phyloP scores from a whole-genome alignment of 192 early-diverging fungal species.

The Pilaira anomala region DNA sequence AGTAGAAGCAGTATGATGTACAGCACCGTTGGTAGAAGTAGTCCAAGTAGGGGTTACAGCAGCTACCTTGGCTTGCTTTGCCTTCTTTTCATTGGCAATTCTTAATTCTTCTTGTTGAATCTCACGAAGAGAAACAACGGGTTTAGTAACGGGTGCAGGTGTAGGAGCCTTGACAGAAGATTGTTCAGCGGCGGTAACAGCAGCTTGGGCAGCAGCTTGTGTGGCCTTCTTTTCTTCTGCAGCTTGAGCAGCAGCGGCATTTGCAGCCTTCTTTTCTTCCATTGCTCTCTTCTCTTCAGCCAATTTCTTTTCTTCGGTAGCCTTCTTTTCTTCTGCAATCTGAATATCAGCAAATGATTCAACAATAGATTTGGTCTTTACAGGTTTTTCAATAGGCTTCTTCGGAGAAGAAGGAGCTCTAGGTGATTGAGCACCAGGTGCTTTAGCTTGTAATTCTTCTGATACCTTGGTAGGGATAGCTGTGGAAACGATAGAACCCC shows the following conservation, averaged over 20 bases:
- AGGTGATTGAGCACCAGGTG: slow-evolving; percentile 38
- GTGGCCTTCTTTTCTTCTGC: background rate
- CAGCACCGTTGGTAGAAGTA: slow-evolving; percentile 35
- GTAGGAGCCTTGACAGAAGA: background rate
- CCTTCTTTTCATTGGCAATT: slow-evolving; percentile 38
- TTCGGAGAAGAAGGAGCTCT: slow-evolving; percentile 20
- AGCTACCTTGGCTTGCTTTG: slow-evolving; percentile 25
- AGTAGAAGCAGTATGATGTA: slow-evolving; percentile 14
- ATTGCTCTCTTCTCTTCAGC: background rate
- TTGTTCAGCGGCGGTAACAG: background rate
- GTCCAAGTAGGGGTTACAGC: background rate
- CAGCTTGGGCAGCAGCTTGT: background rate
- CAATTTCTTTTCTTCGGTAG: no score
- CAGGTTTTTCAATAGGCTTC: slow-evolving; percentile 7
- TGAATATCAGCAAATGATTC: slow-evolving; percentile 7
- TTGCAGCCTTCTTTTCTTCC: background rate
- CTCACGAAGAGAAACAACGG: slow-evolving; percentile 38
- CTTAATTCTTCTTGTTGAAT: slow-evolving; percentile 46
- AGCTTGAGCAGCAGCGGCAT: background rate
- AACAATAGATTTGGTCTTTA: background rate
- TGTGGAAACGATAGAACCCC: slow-evolving; percentile 30
- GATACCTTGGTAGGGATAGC: slow-evolving; percentile 25
- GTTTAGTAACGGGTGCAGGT: slow-evolving; percentile 12
- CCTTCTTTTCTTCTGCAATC: background rate
- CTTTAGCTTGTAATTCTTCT: slow-evolving; percentile 39